Evolutionary conservation across 805 yeast genomes (phyloP).

Genomic region (Cyberlindnera meyerae): DNA sequence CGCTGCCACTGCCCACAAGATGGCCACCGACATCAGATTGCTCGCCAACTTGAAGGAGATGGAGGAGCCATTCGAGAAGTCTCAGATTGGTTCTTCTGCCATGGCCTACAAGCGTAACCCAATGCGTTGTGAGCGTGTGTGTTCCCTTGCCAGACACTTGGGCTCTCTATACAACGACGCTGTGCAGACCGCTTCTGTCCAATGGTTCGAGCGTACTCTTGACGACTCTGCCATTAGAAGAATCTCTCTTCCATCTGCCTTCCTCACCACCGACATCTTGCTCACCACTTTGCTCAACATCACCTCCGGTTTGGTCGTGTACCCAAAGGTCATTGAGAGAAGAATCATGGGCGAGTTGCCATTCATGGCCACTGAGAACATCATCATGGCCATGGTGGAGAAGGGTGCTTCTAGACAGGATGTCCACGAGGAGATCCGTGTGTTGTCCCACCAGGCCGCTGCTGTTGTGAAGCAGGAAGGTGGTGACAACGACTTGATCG

Average conservation of each 20-base stretch:
- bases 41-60: conserved; percentile 95
- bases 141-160: conserved; percentile 95
- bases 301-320: conserved; percentile 92
- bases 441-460: conserved; percentile 94
- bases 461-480: conserved; percentile 97
- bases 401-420: conserved; percentile 97
- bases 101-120: conserved; percentile 99
- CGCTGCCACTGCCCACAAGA: conserved; percentile 95
- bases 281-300: conserved; percentile 86
- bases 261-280: conserved; percentile 91
- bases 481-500: conserved; percentile 95
- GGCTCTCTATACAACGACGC: conserved; percentile 91
- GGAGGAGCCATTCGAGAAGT: conserved; percentile 97
- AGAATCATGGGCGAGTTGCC: conserved; percentile 93
- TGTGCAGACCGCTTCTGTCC: conserved; percentile 94
- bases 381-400: conserved; percentile 99
- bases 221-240: conserved; percentile 98
- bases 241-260: conserved; percentile 93
- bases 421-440: conserved; percentile 96
- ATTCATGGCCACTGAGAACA: conserved; percentile 98
- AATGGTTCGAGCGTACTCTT: conserved; percentile 98
- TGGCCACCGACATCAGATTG: conserved; percentile 94
- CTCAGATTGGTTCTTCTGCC: conserved; percentile 97
- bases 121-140: conserved; percentile 98
- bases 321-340: conserved; percentile 97